phyloP scores from a whole-genome alignment of 768 basidiomycete species.

The Phanerochaete carnosa region DNA sequence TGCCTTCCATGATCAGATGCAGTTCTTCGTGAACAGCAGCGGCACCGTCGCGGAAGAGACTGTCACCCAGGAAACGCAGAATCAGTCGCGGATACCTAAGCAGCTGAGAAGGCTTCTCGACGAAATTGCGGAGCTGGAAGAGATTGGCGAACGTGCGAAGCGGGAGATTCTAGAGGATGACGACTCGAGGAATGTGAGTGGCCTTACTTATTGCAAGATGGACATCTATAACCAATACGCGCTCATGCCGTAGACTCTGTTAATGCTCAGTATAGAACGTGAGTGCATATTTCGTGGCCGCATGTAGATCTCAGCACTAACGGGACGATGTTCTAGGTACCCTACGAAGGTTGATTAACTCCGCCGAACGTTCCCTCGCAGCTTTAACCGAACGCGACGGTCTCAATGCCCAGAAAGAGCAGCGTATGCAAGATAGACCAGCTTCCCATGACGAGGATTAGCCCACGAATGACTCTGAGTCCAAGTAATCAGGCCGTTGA shows the following conservation, averaged over 20 bases:
- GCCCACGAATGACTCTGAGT: not conserved
- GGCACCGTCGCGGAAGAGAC: not conserved
- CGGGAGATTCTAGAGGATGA: slow-evolving; percentile 40
- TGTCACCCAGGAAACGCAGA: slow-evolving; percentile 5
- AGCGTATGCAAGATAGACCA: not conserved
- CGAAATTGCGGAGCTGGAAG: slow-evolving; percentile 35
- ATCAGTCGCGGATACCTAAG: slow-evolving; percentile 16
- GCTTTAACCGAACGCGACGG: slow-evolving; percentile 30
- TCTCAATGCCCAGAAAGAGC: slow-evolving; percentile 8
- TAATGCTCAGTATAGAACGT: slow-evolving; percentile 47
- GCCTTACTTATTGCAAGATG: not conserved
- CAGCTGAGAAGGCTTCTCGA: slow-evolving; percentile 36
- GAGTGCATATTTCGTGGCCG: slow-evolving; percentile 16
- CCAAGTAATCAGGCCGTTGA: not conserved
- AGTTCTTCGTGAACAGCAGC: slow-evolving; percentile 25
- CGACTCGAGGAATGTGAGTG: slow-evolving; percentile 39
- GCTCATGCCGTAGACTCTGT: slow-evolving; percentile 31
- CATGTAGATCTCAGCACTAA: not conserved
- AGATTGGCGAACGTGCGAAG: slow-evolving; percentile 31
- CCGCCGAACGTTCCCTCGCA: slow-evolving; percentile 31
- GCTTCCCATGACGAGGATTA: not conserved
- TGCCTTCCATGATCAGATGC: slow-evolving; percentile 40
- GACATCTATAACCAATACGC: not conserved
- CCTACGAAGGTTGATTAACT: slow-evolving; percentile 28
- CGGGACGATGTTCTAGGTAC: slow-evolving; percentile 23